A percentile compares a stretch with the other conserved stretches of the same genome.
Conservation (phyloP, 345 rosid species). For the Corchorus capsularis region DNA sequence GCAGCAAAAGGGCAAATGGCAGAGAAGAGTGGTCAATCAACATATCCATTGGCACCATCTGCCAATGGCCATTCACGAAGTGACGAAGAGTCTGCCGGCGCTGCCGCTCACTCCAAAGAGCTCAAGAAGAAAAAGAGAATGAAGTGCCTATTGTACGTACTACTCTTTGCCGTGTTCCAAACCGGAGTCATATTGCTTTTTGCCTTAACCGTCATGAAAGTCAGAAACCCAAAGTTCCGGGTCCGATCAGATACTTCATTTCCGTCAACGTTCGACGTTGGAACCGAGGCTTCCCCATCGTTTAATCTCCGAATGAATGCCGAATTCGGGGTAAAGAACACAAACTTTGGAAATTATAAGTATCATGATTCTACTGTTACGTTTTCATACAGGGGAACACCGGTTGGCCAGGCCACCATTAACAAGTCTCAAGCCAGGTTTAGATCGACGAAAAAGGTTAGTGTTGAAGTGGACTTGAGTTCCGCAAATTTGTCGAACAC, state of each 20-base stretch:
- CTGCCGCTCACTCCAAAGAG: background rate
- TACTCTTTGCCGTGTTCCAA: slow-evolving; percentile 13
- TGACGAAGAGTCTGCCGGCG: background rate
- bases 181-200: slow-evolving; percentile 11
- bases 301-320: slow-evolving; percentile 6
- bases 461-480: background rate
- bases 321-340: slow-evolving; percentile 14
- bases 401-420: slow-evolving; percentile 3
- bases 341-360: slow-evolving; percentile 12
- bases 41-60: background rate
- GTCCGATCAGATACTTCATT: background rate
- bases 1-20: background rate
- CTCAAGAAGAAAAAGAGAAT: slow-evolving; percentile 6
- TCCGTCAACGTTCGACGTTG: background rate
- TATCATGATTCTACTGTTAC: background rate
- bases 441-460: slow-evolving; percentile 12
- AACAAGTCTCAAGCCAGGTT: background rate
- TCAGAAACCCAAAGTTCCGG: slow-evolving; percentile 1
- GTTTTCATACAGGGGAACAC: background rate
- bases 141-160: slow-evolving; percentile 8
- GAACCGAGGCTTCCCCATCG: slow-evolving; percentile 4
- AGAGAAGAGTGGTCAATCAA: slow-evolving; percentile 10
- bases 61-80: background rate
- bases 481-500: background rate
- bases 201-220: background rate